Evolutionary conservation across 2,329 filamentous ascomycete species (phyloP).

Genomic region (Botryosphaeria agaves): DNA sequence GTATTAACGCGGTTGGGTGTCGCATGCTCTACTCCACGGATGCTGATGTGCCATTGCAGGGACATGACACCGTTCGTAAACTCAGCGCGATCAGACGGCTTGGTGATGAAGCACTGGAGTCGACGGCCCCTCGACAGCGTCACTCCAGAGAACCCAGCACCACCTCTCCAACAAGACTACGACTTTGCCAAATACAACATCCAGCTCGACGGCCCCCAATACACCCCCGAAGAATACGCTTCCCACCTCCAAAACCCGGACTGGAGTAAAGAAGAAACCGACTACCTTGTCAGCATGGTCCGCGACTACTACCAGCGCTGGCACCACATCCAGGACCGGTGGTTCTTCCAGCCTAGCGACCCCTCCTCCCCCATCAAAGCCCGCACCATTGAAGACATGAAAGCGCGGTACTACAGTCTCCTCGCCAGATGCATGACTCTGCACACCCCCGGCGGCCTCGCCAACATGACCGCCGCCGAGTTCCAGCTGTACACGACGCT

Average conservation of each 20-base stretch:
- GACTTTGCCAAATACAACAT: slow-evolving; percentile 80
- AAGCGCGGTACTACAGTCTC: slow-evolving; percentile 77
- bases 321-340: slow-evolving; percentile 83
- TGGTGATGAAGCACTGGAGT: slow-evolving; percentile 66
- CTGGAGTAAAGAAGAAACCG: slow-evolving; percentile 88
- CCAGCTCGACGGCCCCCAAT: slow-evolving; percentile 57
- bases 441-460: slow-evolving; percentile 60
- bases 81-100: slow-evolving; percentile 52
- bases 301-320: slow-evolving; percentile 75
- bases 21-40: slow-evolving; percentile 3
- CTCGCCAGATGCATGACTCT: slow-evolving; percentile 68
- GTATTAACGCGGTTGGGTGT: background rate
- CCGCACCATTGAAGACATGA: slow-evolving; percentile 77
- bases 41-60: slow-evolving; percentile 37
- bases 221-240: slow-evolving; percentile 77
- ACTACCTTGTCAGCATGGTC: slow-evolving; percentile 65
- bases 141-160: slow-evolving; percentile 14
- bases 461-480: slow-evolving; percentile 76
- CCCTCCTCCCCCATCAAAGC: slow-evolving; percentile 20
- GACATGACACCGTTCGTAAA: slow-evolving; percentile 57
- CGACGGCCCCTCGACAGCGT: slow-evolving; percentile 13
- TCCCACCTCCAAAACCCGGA: slow-evolving; percentile 53
- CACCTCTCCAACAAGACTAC: slow-evolving; percentile 25
- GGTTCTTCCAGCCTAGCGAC: slow-evolving; percentile 45
- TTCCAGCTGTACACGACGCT: slow-evolving; percentile 72